These are phyloP conservation scores for Metarhizium brunneum DNA, from an alignment of 2,329 filamentous ascomycete genomes.

Conservation along the genomic window DNA sequence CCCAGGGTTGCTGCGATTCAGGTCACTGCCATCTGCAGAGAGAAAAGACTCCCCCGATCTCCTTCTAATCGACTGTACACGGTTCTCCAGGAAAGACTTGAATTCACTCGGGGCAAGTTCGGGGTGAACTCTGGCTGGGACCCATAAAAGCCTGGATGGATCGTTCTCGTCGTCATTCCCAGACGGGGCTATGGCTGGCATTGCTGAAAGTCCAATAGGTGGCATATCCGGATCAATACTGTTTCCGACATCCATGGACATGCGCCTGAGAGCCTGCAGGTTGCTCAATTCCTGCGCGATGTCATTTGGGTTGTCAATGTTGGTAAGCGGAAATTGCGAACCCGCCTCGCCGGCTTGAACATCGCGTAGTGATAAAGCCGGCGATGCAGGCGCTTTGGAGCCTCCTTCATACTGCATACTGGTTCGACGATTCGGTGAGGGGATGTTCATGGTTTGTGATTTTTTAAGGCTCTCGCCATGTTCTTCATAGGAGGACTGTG, in stretches of 20 bases:
- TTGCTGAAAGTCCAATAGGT: conserved; percentile 56
- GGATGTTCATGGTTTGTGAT: conserved; percentile 31
- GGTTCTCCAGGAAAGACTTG: conserved; percentile 90
- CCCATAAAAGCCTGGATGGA: conserved; percentile 84
- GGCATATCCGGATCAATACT: conserved; percentile 65
- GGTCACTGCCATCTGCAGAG: conserved; percentile 39
- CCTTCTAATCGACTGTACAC: conserved; percentile 80
- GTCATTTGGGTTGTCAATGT: conserved; percentile 81
- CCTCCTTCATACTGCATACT: conserved; percentile 30
- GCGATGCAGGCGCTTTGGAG: conserved; percentile 37
- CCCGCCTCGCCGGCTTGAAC: conserved; percentile 52
- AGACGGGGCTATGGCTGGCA: conserved; percentile 63
- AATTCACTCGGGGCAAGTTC: conserved; percentile 94
- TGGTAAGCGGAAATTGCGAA: conserved; percentile 69
- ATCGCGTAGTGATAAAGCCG: conserved; percentile 43
- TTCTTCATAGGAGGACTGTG: conserved; percentile 20
- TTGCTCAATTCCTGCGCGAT: conserved; percentile 91
- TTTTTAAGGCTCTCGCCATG: conserved; percentile 27
- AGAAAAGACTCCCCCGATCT: conserved; percentile 66
- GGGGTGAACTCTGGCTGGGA: conserved; percentile 86
- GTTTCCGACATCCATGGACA: conserved; percentile 89
- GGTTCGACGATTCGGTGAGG: conserved; percentile 30
- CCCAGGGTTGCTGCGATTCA: conserved; percentile 44
- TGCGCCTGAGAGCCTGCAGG: conserved; percentile 76
- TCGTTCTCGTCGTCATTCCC: conserved; percentile 77